Conservation (phyloP, 306 rosid species). For the Vigna angularis region DNA sequence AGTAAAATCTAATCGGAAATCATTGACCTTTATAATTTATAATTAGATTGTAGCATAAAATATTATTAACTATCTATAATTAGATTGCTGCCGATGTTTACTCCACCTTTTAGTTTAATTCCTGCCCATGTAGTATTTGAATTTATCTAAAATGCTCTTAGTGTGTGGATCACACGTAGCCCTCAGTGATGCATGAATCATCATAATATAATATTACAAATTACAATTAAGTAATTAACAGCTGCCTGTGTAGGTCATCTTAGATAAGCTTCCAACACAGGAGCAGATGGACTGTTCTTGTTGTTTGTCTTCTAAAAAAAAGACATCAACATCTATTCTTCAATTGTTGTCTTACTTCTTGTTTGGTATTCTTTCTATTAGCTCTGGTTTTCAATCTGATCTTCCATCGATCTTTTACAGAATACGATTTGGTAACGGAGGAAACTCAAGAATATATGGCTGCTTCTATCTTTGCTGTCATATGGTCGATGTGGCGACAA, state of each 20-base stretch:
- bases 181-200: no score
- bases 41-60: no score
- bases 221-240: conserved; percentile 9
- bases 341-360: background rate
- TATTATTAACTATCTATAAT: no score
- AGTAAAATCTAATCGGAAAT: no score
- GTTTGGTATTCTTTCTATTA: background rate
- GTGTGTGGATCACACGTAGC: background rate
- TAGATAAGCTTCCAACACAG: background rate
- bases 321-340: background rate
- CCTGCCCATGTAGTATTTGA: background rate
- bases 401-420: no score
- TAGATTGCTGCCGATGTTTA: no score
- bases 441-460: background rate
- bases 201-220: background rate
- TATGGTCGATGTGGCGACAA: background rate
- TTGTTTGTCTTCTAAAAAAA: background rate
- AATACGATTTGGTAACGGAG: background rate
- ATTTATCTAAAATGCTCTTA: background rate
- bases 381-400: no score
- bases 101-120: background rate
- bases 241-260: background rate
- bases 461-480: background rate
- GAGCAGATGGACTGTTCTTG: background rate
- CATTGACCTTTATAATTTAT: no score